Evolutionary conservation across 108 stramenopile genomes (phyloP).

Genomic region (Mayamaea pseudoterrestris): DNA sequence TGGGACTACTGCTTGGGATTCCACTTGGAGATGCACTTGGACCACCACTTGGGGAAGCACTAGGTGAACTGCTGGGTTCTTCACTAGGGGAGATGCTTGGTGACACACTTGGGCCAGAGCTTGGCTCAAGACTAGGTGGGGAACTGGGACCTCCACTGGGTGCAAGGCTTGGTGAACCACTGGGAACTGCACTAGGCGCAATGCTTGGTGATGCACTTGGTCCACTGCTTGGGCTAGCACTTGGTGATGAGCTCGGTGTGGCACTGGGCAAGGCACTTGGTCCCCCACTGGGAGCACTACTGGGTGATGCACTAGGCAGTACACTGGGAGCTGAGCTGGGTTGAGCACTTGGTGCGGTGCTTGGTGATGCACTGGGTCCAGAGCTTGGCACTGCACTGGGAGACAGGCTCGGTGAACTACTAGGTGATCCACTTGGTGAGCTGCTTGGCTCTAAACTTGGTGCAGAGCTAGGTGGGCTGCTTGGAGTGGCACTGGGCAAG

Average conservation of each 20-base stretch:
- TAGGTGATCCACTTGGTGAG: not conserved
- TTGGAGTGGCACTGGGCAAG: not conserved
- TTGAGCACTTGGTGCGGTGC: not conserved
- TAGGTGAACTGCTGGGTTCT: not conserved
- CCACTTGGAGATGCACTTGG: conserved; percentile 1
- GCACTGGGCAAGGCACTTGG: not conserved
- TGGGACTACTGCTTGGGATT: not conserved
- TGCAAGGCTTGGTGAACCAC: conserved; percentile 2
- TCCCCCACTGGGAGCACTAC: not conserved
- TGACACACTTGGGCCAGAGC: not conserved
- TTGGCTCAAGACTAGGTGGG: conserved; percentile 1
- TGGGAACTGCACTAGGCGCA: conserved; percentile 1
- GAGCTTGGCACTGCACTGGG: not conserved
- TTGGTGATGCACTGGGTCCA: not conserved
- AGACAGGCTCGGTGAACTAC: not conserved
- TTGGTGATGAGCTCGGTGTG: conserved; percentile 1
- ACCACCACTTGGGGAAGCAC: not conserved
- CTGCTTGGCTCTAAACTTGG: conserved; percentile 1
- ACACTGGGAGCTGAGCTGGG: conserved; percentile 3
- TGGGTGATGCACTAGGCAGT: conserved; percentile 1
- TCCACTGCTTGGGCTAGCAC: not conserved
- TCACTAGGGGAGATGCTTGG: conserved; percentile 1
- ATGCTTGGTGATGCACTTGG: conserved; percentile 4
- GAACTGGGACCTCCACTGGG: not conserved
- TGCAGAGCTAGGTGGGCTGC: not conserved